Evolutionary conservation across 73 alveolate genomes (phyloP).

Genomic region (Durusdinium trenchii): DNA sequence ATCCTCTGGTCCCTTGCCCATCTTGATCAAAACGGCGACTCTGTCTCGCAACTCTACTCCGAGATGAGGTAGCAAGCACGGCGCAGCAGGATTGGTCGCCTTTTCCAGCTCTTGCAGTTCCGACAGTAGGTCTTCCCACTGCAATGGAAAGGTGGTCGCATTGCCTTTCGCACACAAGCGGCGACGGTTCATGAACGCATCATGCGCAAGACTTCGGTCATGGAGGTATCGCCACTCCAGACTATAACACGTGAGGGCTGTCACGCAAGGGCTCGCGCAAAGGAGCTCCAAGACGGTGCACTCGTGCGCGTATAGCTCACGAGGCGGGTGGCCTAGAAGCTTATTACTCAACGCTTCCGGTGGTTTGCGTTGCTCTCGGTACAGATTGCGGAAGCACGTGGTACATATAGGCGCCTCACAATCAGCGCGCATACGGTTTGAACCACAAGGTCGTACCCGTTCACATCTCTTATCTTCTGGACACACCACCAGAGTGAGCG

Average conservation of each 20-base stretch:
- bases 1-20: neutral
- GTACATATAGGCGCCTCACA: conserved; percentile 23
- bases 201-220: neutral
- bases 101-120: neutral
- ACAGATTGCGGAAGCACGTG: neutral
- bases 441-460: neutral
- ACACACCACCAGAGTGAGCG: neutral
- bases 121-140: conserved; percentile 7
- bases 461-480: conserved; percentile 20
- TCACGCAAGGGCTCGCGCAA: conserved; percentile 95
- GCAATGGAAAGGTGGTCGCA: conserved; percentile 16
- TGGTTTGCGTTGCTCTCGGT: neutral
- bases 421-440: neutral
- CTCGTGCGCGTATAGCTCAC: conserved; percentile 83
- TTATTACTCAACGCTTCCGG: conserved; percentile 47
- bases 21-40: neutral
- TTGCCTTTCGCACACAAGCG: conserved; percentile 23
- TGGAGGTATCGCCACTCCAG: neutral
- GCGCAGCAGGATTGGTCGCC: neutral
- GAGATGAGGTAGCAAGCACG: neutral
- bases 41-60: neutral
- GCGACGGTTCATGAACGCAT: neutral
- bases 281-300: conserved; percentile 95
- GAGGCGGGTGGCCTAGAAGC: conserved; percentile 86
- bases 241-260: neutral